Conservation (phyloP, 331 rosid genomes). For the Cydonia oblonga region DNA sequence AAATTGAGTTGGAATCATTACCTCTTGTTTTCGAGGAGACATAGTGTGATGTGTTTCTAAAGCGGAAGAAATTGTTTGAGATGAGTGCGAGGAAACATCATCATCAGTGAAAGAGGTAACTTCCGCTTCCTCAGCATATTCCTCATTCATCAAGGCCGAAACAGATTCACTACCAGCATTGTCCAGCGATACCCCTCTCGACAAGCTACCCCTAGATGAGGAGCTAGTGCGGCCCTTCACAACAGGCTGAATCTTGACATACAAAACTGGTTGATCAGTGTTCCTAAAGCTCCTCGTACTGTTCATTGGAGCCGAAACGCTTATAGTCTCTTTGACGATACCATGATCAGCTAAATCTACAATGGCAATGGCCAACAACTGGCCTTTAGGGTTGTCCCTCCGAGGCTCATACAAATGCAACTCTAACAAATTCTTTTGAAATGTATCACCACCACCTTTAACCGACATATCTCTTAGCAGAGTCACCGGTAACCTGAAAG, state of each 20-base stretch:
- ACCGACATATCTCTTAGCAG: constrained; percentile 58
- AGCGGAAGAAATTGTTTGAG: constrained; percentile 39
- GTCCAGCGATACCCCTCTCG: constrained; percentile 37
- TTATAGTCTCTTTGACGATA: constrained; percentile 42
- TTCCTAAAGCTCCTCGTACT: constrained; percentile 78
- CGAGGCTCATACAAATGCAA: constrained; percentile 75
- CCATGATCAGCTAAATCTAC: constrained; percentile 87
- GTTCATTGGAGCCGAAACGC: constrained; percentile 51
- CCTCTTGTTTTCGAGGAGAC: constrained; percentile 50
- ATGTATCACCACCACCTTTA: constrained; percentile 39
- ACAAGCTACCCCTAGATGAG: constrained; percentile 35
- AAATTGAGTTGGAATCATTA: constrained; percentile 11
- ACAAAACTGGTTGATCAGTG: constrained; percentile 63
- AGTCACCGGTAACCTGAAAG: constrained; percentile 66
- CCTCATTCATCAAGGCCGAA: constrained; percentile 55
- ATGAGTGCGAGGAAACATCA: constrained; percentile 87
- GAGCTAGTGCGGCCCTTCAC: constrained; percentile 34
- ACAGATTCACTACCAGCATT: constrained; percentile 48
- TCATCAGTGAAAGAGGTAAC: constrained; percentile 65
- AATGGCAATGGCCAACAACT: constrained; percentile 67
- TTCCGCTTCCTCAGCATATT: constrained; percentile 72
- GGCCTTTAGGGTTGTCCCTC: constrained; percentile 82
- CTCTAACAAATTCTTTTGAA: constrained; percentile 77
- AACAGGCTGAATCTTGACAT: constrained; percentile 53
- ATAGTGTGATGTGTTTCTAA: constrained; percentile 26